Evolutionary conservation across 1,139 yeast genomes (phyloP).

Genomic region (Geotrichum bryndzae): DNA sequence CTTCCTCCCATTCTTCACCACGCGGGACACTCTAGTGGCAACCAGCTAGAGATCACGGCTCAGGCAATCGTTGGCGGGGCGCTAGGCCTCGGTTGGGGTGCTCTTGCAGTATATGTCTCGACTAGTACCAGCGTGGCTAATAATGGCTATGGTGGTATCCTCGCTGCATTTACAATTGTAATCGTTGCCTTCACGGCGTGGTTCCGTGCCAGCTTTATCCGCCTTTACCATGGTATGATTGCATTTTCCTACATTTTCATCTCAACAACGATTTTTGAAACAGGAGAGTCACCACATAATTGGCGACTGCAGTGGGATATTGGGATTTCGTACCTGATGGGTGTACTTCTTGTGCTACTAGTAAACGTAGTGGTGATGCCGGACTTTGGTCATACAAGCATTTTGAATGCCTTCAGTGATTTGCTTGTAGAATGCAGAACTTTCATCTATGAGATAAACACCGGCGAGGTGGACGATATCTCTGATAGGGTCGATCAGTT

Average conservation of each 20-base stretch:
- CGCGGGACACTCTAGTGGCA: slow-evolving; percentile 44
- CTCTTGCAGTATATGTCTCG: slow-evolving; percentile 41
- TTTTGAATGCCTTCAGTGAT: slow-evolving; percentile 19
- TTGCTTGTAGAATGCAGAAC: slow-evolving; percentile 21
- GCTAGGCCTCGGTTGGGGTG: slow-evolving; percentile 45
- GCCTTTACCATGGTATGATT: slow-evolving; percentile 37
- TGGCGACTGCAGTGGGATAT: slow-evolving; percentile 42
- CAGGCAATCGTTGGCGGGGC: slow-evolving; percentile 42
- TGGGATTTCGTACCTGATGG: slow-evolving; percentile 43
- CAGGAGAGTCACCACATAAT: slow-evolving; percentile 18
- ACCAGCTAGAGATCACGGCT: slow-evolving; percentile 44
- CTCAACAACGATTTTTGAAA: slow-evolving; percentile 29
- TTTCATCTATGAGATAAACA: slow-evolving; percentile 18
- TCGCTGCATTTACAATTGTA: slow-evolving; percentile 40
- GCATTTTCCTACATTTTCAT: slow-evolving; percentile 39
- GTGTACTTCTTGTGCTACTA: slow-evolving; percentile 37
- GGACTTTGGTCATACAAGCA: slow-evolving; percentile 36
- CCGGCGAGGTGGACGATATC: slow-evolving; percentile 23
- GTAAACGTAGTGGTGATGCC: slow-evolving; percentile 39
- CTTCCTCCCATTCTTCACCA: slow-evolving; percentile 43
- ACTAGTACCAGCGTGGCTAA: slow-evolving; percentile 39
- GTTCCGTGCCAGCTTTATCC: slow-evolving; percentile 39
- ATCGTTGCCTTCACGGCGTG: slow-evolving; percentile 38
- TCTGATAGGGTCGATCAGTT: slow-evolving; percentile 26
- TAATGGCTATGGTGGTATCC: slow-evolving; percentile 44